These are phyloP conservation scores for Fusarium sublunatum DNA, from an alignment of 2,329 filamentous ascomycete species.

Conservation along the genomic window DNA sequence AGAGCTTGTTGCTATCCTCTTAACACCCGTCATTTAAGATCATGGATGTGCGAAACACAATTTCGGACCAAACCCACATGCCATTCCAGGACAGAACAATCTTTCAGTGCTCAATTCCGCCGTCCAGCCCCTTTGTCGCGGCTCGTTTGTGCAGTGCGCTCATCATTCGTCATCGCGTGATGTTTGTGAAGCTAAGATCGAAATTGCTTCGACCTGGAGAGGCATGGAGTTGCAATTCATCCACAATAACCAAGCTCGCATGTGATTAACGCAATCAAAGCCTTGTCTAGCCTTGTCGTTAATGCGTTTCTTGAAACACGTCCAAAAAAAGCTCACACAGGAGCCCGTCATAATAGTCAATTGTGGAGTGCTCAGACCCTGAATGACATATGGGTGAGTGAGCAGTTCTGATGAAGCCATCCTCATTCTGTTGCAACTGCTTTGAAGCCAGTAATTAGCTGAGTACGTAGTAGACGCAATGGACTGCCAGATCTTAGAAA, in stretches of 20 bases:
- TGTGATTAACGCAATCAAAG: slow-evolving; percentile 23
- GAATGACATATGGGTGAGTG: slow-evolving; percentile 14
- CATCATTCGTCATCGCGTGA: slow-evolving; percentile 36
- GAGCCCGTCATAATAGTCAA: slow-evolving; percentile 16
- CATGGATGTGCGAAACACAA: slow-evolving; percentile 48
- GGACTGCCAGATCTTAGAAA: slow-evolving; percentile 47
- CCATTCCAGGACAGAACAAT: slow-evolving; percentile 20
- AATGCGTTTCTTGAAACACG: slow-evolving; percentile 6
- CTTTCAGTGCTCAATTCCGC: slow-evolving; percentile 36
- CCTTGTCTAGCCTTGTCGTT: slow-evolving; percentile 26
- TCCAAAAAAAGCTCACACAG: slow-evolving; percentile 14
- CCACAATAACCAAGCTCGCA: slow-evolving; percentile 18
- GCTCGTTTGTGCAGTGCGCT: slow-evolving; percentile 36
- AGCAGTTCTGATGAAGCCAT: slow-evolving; percentile 33
- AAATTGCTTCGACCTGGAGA: slow-evolving; percentile 35
- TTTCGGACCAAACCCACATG: slow-evolving; percentile 45
- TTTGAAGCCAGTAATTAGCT: slow-evolving; percentile 26
- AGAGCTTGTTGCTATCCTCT: slow-evolving; percentile 43
- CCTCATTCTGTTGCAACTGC: slow-evolving; percentile 34
- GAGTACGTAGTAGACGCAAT: slow-evolving; percentile 26
- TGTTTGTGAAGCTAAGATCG: slow-evolving; percentile 23
- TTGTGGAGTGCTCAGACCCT: slow-evolving; percentile 23
- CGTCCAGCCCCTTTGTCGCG: slow-evolving; percentile 34
- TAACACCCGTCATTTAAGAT: slow-evolving; percentile 41
- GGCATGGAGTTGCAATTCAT: slow-evolving; percentile 36